Evolutionary conservation across 108 stramenopile genomes (phyloP).

Genomic region (Stephanodiscus minutulus): DNA sequence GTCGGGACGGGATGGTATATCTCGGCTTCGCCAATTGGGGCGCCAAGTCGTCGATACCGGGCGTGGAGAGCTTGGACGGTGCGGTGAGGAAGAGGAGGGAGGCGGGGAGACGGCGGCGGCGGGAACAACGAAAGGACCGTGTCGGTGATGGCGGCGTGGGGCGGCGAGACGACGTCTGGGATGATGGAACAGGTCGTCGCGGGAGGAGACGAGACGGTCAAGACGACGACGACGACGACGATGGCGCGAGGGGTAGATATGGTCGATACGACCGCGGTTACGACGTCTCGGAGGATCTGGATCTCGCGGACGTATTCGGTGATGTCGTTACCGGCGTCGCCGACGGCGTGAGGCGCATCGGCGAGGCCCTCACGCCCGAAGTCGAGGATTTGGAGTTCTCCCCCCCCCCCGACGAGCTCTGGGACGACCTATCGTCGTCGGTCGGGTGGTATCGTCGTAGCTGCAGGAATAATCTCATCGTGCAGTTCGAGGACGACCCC

Average conservation of each 20-base stretch:
- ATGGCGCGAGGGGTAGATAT: slow-evolving; percentile 3
- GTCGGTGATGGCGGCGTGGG: slow-evolving; percentile 23
- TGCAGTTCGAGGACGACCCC: slow-evolving; percentile 82
- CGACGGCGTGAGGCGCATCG: slow-evolving; percentile 50
- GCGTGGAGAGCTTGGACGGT: slow-evolving; percentile 35
- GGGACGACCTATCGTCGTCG: slow-evolving; percentile 60
- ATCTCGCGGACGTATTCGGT: slow-evolving; percentile 67
- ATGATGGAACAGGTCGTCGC: slow-evolving; percentile 36
- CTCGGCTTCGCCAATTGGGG: slow-evolving; percentile 53
- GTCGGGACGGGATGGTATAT: slow-evolving; percentile 46
- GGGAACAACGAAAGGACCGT: neutral
- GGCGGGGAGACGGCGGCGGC: neutral
- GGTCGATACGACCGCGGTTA: slow-evolving; percentile 30
- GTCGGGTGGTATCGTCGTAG: slow-evolving; percentile 40
- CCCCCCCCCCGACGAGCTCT: slow-evolving; percentile 76
- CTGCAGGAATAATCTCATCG: slow-evolving; percentile 70
- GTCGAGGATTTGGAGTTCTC: slow-evolving; percentile 71
- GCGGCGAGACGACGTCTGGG: slow-evolving; percentile 38
- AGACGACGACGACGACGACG: slow-evolving; percentile 3
- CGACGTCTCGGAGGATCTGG: slow-evolving; percentile 60
- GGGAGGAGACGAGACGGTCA: slow-evolving; percentile 18
- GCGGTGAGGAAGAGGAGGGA: slow-evolving; percentile 24
- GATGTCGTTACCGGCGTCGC: slow-evolving; percentile 50
- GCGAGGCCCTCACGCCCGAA: slow-evolving; percentile 64
- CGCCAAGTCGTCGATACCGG: slow-evolving; percentile 43